These are phyloP conservation scores for Diaporthe sp. DNA, from an alignment of 2,329 filamentous ascomycete species.

Conservation along the genomic window DNA sequence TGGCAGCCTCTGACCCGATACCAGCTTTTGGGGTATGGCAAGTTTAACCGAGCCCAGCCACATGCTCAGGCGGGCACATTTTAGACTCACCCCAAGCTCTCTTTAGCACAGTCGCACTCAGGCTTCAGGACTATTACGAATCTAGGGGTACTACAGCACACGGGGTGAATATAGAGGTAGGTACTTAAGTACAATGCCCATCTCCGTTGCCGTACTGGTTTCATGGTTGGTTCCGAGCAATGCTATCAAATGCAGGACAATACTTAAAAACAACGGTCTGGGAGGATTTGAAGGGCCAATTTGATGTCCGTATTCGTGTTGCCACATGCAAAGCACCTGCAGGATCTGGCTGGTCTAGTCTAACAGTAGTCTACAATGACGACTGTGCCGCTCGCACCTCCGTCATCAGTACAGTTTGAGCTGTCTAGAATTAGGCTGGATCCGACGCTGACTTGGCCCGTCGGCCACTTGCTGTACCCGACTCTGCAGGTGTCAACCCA, in stretches of 20 bases:
- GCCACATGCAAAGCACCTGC: not conserved
- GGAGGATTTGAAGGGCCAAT: not conserved
- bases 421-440: slow-evolving; percentile 14
- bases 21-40: too few relatives aligned
- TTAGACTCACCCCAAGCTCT: too few relatives aligned
- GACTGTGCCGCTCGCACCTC: not conserved
- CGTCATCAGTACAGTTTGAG: not conserved
- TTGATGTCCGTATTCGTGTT: not conserved
- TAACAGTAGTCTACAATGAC: not conserved
- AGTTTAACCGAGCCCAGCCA: too few relatives aligned
- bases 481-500: slow-evolving; percentile 32
- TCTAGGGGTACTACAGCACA: too few relatives aligned
- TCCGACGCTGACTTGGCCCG: slow-evolving; percentile 29
- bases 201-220: too few relatives aligned
- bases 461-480: not conserved
- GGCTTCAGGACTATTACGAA: too few relatives aligned
- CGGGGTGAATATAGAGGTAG: too few relatives aligned
- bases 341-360: not conserved
- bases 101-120: too few relatives aligned
- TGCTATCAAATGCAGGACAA: not conserved
- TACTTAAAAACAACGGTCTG: not conserved
- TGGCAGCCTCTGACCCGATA: too few relatives aligned
- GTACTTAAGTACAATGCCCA: not conserved
- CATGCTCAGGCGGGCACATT: too few relatives aligned
- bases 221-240: not conserved